Conservation (phyloP, 202 grass and related monocot species). For the Schoenoplectus tabernaemontani region DNA sequence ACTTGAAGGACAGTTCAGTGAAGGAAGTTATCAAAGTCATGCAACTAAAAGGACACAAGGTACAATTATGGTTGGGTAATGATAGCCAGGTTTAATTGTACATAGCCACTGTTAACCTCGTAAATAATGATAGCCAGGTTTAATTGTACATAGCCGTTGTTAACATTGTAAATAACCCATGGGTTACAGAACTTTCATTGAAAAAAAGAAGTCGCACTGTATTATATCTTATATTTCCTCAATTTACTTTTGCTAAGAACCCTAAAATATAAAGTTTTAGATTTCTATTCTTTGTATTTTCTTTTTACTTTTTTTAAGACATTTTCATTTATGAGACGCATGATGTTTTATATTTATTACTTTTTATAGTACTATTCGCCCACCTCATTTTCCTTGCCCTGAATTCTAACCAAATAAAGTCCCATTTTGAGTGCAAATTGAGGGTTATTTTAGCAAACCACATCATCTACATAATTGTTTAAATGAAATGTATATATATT, state of each 20-base stretch:
- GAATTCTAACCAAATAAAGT: background rate
- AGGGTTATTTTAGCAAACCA: background rate
- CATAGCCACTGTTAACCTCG: background rate
- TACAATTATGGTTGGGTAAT: constrained; percentile 12
- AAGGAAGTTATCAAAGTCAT: constrained; percentile 88
- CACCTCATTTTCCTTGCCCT: background rate
- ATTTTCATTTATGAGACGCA: constrained; percentile 11
- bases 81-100: background rate
- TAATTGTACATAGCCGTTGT: too few species aligned
- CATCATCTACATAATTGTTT: background rate
- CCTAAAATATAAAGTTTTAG: background rate
- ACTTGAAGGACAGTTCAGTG: constrained; percentile 83
- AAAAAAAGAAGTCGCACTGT: background rate
- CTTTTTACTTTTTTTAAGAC: background rate
- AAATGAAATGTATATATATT: background rate
- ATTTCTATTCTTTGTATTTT: background rate
- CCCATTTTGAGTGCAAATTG: background rate
- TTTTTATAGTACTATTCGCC: background rate
- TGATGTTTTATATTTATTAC: background rate
- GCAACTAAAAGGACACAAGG: constrained; percentile 99
- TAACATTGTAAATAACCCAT: too few species aligned
- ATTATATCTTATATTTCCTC: background rate
- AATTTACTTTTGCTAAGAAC: background rate
- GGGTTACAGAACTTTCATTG: background rate
- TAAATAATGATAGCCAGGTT: too few species aligned